Base-by-base conservation (phyloP, 176 grass and related monocot species). In the Avena insularis region DNA sequence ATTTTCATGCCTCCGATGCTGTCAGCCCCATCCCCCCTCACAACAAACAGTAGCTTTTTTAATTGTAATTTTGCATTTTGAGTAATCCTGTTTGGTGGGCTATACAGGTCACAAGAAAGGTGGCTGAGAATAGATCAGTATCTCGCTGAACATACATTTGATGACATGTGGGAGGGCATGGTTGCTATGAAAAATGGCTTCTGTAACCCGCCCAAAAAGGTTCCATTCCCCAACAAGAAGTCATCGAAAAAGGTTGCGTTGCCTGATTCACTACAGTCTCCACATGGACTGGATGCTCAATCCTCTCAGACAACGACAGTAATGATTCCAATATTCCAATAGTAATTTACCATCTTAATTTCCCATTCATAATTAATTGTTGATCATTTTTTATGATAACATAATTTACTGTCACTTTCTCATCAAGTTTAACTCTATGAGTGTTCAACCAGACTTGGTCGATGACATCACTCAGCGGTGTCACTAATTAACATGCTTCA, bases 171-270 rank as follows among this genome's bases (percentile, higher is more conserved):
- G 38, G 68, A 71, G 68, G 68, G 36, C 35, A 71, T 71, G 68
- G 68, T 71, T 71, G 68, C 68, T 45, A 20, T 71, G 68, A 71
- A 71, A 71, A 71, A 71, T 71, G 68, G 68, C 35, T 71, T 71
- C 68, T 71, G 68, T 36, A 20, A 71, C 68, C 68, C 68, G 2
- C 68, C 68, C 9, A 43, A 71, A 71, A 71, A 45, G 36, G 38
- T 71, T 71, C 19, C 38, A 10, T 45, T 20, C 3, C 68, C 68
- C 17, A 71, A 45, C 17, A 71, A 71, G 9, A 20, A 45, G 36
- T 71, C 67, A 71, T 43, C 38, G 0, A 20, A n/a, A 45, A 71
- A 71, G 38, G 9, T 71, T 71, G 8, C 68, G 0, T 71, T 19
- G 40, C 68, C 68, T 45, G 68, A 71, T 71, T 71, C 68, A 71